Percentiles rank a stretch among this genome's conserved stretches.
These are phyloP conservation scores for Cupressus sempervirens DNA, from an alignment of 75 land plant species.

Conservation along the genomic window DNA sequence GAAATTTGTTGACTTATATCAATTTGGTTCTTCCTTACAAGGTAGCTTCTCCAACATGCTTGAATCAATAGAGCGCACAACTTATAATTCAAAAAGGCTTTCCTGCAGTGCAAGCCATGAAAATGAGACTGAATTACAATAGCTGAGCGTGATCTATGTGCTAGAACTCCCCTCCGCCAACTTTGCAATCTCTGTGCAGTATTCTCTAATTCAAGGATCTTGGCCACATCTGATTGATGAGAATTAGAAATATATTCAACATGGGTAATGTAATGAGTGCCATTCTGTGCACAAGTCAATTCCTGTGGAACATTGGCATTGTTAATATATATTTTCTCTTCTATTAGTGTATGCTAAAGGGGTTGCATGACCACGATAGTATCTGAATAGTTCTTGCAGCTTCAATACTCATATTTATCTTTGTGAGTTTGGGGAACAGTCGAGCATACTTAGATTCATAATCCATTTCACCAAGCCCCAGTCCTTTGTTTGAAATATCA, in stretches of 20 bases:
- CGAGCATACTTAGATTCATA: background rate
- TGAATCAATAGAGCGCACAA: constrained; percentile 33
- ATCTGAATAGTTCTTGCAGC: constrained; percentile 28
- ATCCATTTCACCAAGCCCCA: background rate
- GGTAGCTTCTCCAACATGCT: constrained; percentile 65
- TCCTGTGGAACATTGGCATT: background rate
- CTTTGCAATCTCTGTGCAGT: constrained; percentile 42
- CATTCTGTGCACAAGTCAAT: background rate
- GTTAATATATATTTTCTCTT: background rate
- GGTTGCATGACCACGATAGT: constrained; percentile 14
- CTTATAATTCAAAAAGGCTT: constrained; percentile 17
- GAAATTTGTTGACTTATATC: constrained; percentile 35
- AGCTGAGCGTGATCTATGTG: constrained; percentile 22
- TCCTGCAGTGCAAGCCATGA: constrained; percentile 51
- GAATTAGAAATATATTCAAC: background rate
- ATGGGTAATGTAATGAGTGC: background rate
- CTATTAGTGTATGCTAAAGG: background rate
- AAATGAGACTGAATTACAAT: constrained; percentile 53
- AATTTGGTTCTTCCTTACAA: constrained; percentile 37
- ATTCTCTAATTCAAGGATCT: constrained; percentile 7
- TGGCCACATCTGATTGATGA: background rate
- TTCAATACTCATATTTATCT: no score
- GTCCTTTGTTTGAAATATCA: background rate
- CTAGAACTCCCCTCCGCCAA: constrained; percentile 47
- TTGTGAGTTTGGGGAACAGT: no score